These are phyloP conservation scores for Aurantiochytrium sp. DNA, from an alignment of 108 stramenopile genomes.

Conservation along the genomic window DNA sequence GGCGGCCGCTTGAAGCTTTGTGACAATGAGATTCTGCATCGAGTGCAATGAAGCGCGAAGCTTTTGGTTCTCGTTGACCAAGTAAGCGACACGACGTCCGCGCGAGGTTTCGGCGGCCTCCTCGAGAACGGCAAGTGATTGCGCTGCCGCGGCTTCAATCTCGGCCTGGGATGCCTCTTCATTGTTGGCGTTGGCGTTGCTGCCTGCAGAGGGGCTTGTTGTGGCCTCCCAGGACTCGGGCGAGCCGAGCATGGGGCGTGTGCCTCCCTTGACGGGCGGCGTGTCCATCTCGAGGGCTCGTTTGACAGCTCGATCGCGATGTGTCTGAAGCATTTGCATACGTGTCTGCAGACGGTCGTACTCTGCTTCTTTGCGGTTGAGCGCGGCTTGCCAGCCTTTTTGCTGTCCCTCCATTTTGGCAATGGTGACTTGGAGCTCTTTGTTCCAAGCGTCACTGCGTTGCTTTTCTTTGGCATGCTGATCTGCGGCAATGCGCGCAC, in stretches of 20 bases:
- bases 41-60: background rate
- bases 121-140: background rate
- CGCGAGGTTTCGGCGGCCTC: background rate
- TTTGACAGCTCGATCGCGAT: background rate
- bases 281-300: background rate
- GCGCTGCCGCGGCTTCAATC: background rate
- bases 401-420: constrained; percentile 14
- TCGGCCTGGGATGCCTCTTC: background rate
- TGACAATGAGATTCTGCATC: background rate
- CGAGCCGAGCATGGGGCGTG: background rate
- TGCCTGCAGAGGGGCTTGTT: background rate
- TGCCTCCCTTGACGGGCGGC: background rate
- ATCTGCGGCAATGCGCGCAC: background rate
- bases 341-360: constrained; percentile 8
- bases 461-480: background rate
- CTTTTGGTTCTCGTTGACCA: background rate
- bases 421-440: background rate
- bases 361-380: background rate
- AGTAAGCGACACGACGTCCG: background rate
- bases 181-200: background rate
- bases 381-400: constrained; percentile 12
- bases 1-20: background rate
- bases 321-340: background rate
- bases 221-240: background rate
- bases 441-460: background rate